Evolutionary conservation across 164 flowering plant genomes (phyloP), one percentile per base, ranked within the genome.

Genomic region (Houttuynia cordata): DNA sequence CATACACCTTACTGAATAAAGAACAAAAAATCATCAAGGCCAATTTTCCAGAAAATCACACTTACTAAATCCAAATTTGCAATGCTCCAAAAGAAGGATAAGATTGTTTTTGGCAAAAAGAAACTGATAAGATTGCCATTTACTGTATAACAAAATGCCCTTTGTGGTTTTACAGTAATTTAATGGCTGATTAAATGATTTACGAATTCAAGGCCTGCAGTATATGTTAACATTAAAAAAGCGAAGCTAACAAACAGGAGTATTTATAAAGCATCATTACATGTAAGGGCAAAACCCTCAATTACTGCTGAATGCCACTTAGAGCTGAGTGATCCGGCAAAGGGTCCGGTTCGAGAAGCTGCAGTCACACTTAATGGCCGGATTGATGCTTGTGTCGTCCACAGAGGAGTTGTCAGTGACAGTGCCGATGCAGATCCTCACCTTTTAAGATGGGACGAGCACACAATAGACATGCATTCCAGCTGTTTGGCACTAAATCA

Each of bases 261-360:
- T n/a, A n/a, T n/a, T n/a, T n/a, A n/a, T n/a, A n/a, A n/a, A n/a
- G n/a, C n/a, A n/a, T n/a, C n/a, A n/a, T n/a, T n/a, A n/a, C n/a
- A n/a, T n/a, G n/a, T n/a, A n/a, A 17, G 49, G 49, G 49, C 49
- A 45, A 45, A 45, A 7, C 17, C 49, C 14, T 45, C 49, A 45
- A 45, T 41, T 12, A 8, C 17, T 12, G 12, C 17, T 45, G 12
- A 1, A 8, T n/a, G 10, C 10, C 17, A 62, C 67, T 24, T 56
- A 69, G 68, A 69, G 57, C n/a, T 47, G 18, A 8, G 68, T 64
- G 9, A 69, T 52, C 49, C 61, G 72, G 64, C 68, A 69, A 60
- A 51, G 54, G 40, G 66, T 24, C 30, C 56, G 51, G 7, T 51
- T 62, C 21, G 14, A 4, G 58, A 13, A 40, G 6, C 53, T 24